Percentiles rank a stretch among this genome's conserved stretches.
phyloP scores from a whole-genome alignment of 371 early-diverging fungal species.

The Cokeromyces recurvatus region DNA sequence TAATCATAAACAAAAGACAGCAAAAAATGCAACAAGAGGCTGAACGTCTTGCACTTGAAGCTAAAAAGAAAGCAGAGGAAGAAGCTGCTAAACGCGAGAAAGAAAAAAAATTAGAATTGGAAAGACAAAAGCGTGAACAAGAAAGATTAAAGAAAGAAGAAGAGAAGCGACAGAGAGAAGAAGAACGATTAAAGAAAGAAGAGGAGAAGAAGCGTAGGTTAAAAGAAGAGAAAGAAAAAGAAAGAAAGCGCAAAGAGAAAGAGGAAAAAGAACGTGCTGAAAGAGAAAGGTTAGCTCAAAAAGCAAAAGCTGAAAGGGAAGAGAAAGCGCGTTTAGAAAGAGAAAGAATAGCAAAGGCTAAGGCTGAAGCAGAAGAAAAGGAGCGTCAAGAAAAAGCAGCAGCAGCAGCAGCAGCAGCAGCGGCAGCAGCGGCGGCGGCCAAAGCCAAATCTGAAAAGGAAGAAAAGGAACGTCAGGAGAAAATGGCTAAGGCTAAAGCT shows the following conservation, averaged over 20 bases:
- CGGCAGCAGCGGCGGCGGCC: conserved; percentile 10
- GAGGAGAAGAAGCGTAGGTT: conserved; percentile 12
- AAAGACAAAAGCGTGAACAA: conserved; percentile 48
- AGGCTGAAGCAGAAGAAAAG: conserved; percentile 14
- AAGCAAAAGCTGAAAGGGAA: not conserved
- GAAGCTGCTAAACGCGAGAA: conserved; percentile 24
- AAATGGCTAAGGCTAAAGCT: no score
- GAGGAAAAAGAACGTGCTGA: conserved; percentile 8
- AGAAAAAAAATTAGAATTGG: conserved; percentile 35
- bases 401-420: no score
- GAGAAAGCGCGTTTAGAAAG: conserved; percentile 1
- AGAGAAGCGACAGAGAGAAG: conserved; percentile 28
- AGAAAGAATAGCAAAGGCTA: not conserved
- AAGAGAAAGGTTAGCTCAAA: not conserved
- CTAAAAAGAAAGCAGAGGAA: conserved; percentile 34
- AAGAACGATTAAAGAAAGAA: conserved; percentile 15
- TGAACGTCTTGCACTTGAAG: conserved; percentile 32
- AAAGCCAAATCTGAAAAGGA: not conserved
- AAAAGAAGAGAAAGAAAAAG: conserved; percentile 6
- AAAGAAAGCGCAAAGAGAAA: conserved; percentile 1
- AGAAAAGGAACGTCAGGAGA: not conserved
- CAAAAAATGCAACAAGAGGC: conserved; percentile 39
- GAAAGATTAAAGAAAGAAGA: conserved; percentile 28
- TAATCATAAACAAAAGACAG: conserved; percentile 28
- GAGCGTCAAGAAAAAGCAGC: not conserved